These are phyloP conservation scores for Alnus glutinosa DNA, from an alignment of 306 rosid species.

Conservation along the genomic window DNA sequence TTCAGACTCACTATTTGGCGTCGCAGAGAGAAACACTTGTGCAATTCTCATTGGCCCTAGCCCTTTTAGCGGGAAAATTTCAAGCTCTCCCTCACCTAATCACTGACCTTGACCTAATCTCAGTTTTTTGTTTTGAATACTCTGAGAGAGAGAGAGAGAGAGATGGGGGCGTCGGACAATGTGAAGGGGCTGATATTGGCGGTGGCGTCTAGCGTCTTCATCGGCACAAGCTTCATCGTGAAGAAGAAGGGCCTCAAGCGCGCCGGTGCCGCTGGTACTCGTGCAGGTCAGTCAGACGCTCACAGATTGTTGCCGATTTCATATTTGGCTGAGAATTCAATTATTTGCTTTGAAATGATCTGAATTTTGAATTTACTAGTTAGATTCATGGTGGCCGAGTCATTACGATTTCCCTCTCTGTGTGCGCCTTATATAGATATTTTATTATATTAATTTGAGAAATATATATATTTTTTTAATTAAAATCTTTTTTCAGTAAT, in stretches of 20 bases:
- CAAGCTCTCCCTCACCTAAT: constrained; percentile 5
- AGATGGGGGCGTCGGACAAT: constrained; percentile 69
- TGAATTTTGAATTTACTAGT: background rate
- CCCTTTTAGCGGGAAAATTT: constrained; percentile 40
- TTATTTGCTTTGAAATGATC: background rate
- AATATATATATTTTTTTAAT: no score
- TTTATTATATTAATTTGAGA: background rate
- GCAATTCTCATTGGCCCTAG: background rate
- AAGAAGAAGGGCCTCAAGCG: constrained; percentile 95
- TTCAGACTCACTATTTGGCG: background rate
- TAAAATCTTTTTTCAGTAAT: background rate
- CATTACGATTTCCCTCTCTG: background rate
- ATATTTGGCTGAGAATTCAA: background rate
- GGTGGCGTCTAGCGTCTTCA: constrained; percentile 77
- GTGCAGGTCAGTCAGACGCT: constrained; percentile 62
- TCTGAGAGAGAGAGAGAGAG: constrained; percentile 15
- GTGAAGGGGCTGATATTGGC: constrained; percentile 71
- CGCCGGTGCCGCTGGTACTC: constrained; percentile 71
- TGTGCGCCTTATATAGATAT: background rate
- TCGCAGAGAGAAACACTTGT: background rate
- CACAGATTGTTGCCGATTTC: background rate
- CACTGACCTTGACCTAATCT: background rate
- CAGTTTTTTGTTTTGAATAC: constrained; percentile 23
- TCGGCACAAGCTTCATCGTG: constrained; percentile 86
- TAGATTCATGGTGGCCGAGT: background rate